These are phyloP conservation scores for Claviceps pazoutovae DNA, from an alignment of 2,329 filamentous ascomycete species.

Conservation along the genomic window DNA sequence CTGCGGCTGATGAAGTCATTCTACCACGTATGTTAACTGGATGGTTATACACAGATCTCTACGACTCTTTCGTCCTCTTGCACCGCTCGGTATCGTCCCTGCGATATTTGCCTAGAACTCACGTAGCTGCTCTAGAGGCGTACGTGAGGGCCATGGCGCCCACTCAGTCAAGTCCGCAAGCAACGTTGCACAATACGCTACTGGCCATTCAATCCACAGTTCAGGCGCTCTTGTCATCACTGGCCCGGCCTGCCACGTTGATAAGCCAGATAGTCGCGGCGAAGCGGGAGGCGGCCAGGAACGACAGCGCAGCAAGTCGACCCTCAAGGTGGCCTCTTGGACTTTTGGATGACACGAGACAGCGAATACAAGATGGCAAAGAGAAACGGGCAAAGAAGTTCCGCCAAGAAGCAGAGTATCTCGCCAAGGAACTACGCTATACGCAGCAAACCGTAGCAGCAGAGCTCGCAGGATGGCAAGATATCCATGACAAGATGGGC, in stretches of 20 bases:
- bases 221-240: slow-evolving; percentile 62
- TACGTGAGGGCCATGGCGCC: slow-evolving; percentile 54
- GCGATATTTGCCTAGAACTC: slow-evolving; percentile 51
- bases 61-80: slow-evolving; percentile 47
- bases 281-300: slow-evolving; percentile 64
- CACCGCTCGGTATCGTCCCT: slow-evolving; percentile 39
- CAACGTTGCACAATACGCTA: slow-evolving; percentile 60
- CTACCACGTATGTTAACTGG: neutral
- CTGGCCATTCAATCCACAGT: slow-evolving; percentile 74
- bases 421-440: slow-evolving; percentile 75
- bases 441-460: slow-evolving; percentile 87
- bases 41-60: slow-evolving; percentile 38
- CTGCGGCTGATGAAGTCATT: neutral
- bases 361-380: slow-evolving; percentile 69
- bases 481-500: slow-evolving; percentile 68
- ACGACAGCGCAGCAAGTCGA: slow-evolving; percentile 58
- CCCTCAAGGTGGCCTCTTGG: slow-evolving; percentile 68
- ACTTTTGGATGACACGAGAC: slow-evolving; percentile 75
- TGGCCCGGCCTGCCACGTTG: slow-evolving; percentile 65
- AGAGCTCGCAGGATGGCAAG: slow-evolving; percentile 89
- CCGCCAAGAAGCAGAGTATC: slow-evolving; percentile 53
- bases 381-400: slow-evolving; percentile 63
- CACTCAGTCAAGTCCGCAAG: slow-evolving; percentile 59
- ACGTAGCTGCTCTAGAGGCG: slow-evolving; percentile 57
- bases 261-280: slow-evolving; percentile 63